Percentiles rank a stretch among this genome's conserved stretches.
phyloP scores from a whole-genome alignment of 1,284 basidiomycete species.

The Leccinum solheimii region DNA sequence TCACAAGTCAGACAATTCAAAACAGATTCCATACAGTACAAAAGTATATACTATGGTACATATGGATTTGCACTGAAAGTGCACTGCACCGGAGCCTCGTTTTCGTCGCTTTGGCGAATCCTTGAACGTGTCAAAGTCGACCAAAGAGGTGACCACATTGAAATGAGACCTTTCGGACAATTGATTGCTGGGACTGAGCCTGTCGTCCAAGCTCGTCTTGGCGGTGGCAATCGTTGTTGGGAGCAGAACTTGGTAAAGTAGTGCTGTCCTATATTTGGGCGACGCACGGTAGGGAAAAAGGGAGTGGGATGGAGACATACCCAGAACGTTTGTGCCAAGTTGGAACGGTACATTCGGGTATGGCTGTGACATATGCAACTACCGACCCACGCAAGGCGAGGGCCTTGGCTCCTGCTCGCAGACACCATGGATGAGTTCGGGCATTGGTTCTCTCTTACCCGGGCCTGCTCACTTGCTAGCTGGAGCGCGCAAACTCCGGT shows the following conservation, averaged over 20 bases:
- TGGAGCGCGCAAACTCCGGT: too few relatives aligned
- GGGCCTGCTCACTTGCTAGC: too few relatives aligned
- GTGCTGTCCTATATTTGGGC: conserved; percentile 39
- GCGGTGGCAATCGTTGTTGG: conserved; percentile 42
- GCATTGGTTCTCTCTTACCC: too few relatives aligned
- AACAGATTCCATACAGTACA: too few relatives aligned
- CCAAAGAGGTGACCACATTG: conserved; percentile 23
- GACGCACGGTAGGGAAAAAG: neutral
- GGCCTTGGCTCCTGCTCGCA: too few relatives aligned
- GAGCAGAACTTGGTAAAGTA: conserved; percentile 51
- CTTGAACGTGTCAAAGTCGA: conserved; percentile 39
- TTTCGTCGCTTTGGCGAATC: conserved; percentile 38
- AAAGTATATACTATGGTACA: conserved; percentile 1
- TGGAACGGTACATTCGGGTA: conserved; percentile 35
- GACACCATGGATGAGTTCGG: too few relatives aligned
- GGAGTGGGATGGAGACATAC: conserved; percentile 15
- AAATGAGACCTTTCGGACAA: too few relatives aligned
- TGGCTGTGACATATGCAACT: too few relatives aligned
- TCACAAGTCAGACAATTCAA: too few relatives aligned
- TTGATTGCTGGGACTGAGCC: conserved; percentile 30
- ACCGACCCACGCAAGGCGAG: too few relatives aligned
- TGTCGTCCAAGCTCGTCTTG: conserved; percentile 29
- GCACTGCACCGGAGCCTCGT: conserved; percentile 30
- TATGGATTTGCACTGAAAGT: conserved; percentile 50
- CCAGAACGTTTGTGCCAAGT: conserved; percentile 57